phyloP scores from a whole-genome alignment of 2,329 filamentous ascomycete genomes.

The Cladosporium sp. region DNA sequence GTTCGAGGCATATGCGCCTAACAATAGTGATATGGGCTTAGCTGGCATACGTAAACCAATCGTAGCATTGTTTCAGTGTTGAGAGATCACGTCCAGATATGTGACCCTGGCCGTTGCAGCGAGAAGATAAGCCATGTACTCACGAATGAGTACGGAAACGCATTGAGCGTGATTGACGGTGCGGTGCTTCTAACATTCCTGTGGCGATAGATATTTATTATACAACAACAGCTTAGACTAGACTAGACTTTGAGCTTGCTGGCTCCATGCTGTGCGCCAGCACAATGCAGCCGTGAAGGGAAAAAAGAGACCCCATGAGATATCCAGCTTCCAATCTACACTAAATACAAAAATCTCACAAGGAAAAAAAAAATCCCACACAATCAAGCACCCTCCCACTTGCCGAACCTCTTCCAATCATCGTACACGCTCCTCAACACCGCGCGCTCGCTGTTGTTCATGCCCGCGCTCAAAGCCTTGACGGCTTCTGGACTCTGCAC shows the following conservation, averaged over 20 bases:
- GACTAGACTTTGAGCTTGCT: too few relatives aligned
- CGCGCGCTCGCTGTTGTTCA: slow-evolving; percentile 54
- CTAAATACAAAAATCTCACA: background rate
- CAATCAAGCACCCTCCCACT: slow-evolving; percentile 31
- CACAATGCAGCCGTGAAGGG: background rate
- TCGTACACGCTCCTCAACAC: slow-evolving; percentile 56
- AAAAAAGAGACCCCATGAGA: background rate
- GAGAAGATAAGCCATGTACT: background rate
- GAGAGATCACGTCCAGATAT: too few relatives aligned
- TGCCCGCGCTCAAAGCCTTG: slow-evolving; percentile 52
- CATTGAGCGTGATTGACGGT: too few relatives aligned
- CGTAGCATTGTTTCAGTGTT: too few relatives aligned
- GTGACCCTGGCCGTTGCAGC: too few relatives aligned
- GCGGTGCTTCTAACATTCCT: background rate
- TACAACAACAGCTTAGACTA: background rate
- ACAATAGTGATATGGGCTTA: too few relatives aligned
- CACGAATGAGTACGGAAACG: background rate
- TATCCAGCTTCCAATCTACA: background rate
- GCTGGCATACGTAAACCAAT: too few relatives aligned
- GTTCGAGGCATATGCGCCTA: too few relatives aligned
- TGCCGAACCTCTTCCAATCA: slow-evolving; percentile 45
- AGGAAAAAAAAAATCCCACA: background rate
- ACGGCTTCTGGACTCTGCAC: slow-evolving; percentile 47
- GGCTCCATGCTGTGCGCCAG: background rate
- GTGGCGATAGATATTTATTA: background rate